Evolutionary conservation across 208 protist species (phyloP), one percentile per base, ranked within the genome.

Genomic region (Trypanosoma cruzi): DNA sequence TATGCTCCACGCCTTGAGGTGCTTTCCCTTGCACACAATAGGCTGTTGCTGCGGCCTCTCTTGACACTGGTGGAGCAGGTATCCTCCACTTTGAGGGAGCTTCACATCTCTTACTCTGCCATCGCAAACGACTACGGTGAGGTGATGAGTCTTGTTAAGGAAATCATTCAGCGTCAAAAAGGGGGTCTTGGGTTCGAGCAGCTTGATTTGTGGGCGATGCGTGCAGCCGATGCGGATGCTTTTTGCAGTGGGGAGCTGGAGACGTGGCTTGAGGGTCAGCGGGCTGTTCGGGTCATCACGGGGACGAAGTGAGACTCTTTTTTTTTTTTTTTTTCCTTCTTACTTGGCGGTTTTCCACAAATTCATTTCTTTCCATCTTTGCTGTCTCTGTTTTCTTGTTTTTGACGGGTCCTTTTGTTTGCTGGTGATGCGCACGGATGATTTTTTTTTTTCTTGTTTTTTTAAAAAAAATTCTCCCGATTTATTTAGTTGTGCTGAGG

Each of bases 41-140:
- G 69, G 36, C 67, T 93, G 8, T 73, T 80, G 16, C 64, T 89
- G 31, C 65, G 85, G 26, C 69, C 88, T 24, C 52, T 86, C n/a
- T 55, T 82, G 34, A 71, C 84, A 13, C 71, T 93, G 18, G 26
- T 90, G 40, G 88, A 90, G 37, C 88, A 93, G 75, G 77, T 75
- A 7, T 77, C 81, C 0, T 60, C 26, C 16, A 81, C 75, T 31
- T 31, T 93, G 55, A 54, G 67, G 26, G 59, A 72, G 34, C 57
- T 93, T 13, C 34, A 79, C 57, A 66, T 90, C 22, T 81, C 81
- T 29, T 55, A 81, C 68, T 82, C 79, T 13, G 69, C 82, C 40
- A 76, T 90, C 55, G 75, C 80, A 8, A 82, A 86, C 34, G 79
- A 76, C 31, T 34, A 71, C 16, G 36, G 29, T 20, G 76, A 85